These are phyloP conservation scores for Radiomyces spectabilis DNA, from an alignment of 192 early-diverging fungal species.

Conservation along the genomic window DNA sequence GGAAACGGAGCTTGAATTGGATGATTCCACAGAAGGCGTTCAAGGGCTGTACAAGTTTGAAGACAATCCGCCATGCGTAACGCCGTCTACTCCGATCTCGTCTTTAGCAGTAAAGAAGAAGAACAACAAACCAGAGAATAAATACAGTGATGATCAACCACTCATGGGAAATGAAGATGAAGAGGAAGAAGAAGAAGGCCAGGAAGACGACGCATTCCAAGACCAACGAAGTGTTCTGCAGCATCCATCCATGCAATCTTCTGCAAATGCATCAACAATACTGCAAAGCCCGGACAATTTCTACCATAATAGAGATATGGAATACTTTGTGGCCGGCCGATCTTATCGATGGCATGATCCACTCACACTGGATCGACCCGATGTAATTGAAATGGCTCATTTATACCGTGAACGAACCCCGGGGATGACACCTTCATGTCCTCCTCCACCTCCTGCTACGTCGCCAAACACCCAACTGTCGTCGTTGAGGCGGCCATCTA, in stretches of 20 bases:
- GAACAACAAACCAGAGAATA: not conserved
- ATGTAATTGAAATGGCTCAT: constrained; percentile 5
- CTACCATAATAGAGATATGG: not conserved
- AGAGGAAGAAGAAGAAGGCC: not conserved
- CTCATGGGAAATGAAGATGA: not conserved
- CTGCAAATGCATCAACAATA: not conserved
- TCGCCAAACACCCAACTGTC: not conserved
- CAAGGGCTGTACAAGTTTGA: constrained; percentile 23
- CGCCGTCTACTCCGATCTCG: not conserved
- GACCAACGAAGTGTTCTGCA: not conserved
- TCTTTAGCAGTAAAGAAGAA: not conserved
- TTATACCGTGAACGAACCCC: not conserved
- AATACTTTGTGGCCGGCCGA: constrained; percentile 4
- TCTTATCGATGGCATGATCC: constrained; percentile 1
- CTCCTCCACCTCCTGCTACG: not conserved
- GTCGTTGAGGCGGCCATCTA: not conserved
- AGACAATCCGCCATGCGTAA: too few relatives aligned
- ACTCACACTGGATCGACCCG: not conserved
- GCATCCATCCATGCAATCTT: not conserved
- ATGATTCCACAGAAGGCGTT: constrained; percentile 23
- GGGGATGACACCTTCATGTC: too few relatives aligned
- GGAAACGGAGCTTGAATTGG: constrained; percentile 24
- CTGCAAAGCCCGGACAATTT: not conserved
- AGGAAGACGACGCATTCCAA: not conserved
- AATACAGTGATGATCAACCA: not conserved